phyloP scores from a whole-genome alignment of 495 filamentous ascomycete genomes.

The Filosporella fistucella region DNA sequence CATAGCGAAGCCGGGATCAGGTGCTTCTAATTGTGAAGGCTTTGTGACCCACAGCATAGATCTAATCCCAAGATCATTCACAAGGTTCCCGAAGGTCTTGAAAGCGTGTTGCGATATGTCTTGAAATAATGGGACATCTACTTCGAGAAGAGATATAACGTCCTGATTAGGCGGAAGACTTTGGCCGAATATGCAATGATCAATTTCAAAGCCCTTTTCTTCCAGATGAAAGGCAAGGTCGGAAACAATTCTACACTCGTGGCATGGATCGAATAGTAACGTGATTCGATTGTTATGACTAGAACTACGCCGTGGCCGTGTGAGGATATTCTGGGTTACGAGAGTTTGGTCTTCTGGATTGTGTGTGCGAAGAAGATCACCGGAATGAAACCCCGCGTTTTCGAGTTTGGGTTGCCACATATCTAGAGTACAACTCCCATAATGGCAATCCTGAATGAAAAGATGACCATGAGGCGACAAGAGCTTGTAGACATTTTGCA shows the following conservation, averaged over 20 bases:
- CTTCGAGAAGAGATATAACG: slow-evolving; percentile 31
- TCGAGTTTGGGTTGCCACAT: slow-evolving; percentile 4
- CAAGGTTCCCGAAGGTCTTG: slow-evolving; percentile 13
- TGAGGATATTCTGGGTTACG: slow-evolving; percentile 4
- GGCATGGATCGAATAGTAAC: no score
- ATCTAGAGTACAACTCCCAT: slow-evolving; percentile 23
- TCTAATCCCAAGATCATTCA: slow-evolving; percentile 18
- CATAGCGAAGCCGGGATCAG: slow-evolving; percentile 33
- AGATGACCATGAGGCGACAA: slow-evolving; percentile 27
- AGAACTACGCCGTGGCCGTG: no score
- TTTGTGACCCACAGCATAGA: slow-evolving; percentile 37
- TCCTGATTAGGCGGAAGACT: slow-evolving; percentile 25
- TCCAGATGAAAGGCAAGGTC: no score
- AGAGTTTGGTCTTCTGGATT: no score
- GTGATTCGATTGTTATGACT: no score
- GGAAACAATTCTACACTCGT: no score
- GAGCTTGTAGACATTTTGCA: slow-evolving; percentile 34
- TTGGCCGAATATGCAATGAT: neutral
- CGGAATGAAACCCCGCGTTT: slow-evolving; percentile 11
- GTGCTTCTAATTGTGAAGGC: slow-evolving; percentile 27
- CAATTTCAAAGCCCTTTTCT: neutral
- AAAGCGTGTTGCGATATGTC: slow-evolving; percentile 6
- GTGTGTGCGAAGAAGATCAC: no score
- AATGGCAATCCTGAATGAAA: slow-evolving; percentile 34
- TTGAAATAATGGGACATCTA: slow-evolving; percentile 24